Base-by-base conservation (phyloP, 78 protist species). In the Dictyostelium firmibasis region DNA sequence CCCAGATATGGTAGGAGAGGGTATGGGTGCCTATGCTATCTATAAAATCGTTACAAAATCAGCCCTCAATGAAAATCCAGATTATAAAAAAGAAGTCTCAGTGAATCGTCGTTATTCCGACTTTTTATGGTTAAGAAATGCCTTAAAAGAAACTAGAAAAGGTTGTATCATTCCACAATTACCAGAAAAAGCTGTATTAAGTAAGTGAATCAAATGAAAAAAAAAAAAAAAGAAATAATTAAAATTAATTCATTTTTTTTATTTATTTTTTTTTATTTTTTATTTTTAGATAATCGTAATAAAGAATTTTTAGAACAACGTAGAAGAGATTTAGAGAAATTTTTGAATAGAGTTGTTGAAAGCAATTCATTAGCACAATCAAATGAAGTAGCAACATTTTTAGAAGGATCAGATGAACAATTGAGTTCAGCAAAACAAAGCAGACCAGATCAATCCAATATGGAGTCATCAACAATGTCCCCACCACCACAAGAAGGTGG, bases 271-370 rank as follows among this genome's bases (percentile, higher is more conserved):
- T 16, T 50, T 57, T 57, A 57, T 57, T 57, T 20, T 57, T 50
- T 3, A 14, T 1, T 8, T 9, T 9, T 44, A 57, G 67, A 84
- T 77, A 85, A 86, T 41, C 86, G 86, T 70, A 92, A 92, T 72
- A 84, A 83, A 31, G 96, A 93, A 1, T 93, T 93, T 29, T 29
- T 93, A 25, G 96, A 93, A 85, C 27, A 25, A 33, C 47, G 96
- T 38, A 85, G 96, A 75, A 93, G 87, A 85, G 96, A 93, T 18
- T 75, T 93, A 77, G 96, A 93, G 35, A 93, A 84, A n/a, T 93
- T 93, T 84, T 75, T 93, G 29, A 83, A 83, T 43, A 78, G 96
- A 57, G 81, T 93, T 38, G 96, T 78, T 9, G 91, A 83, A 67
- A 81, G 50, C 53, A 87, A 85, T 53, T 43, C 86, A 72, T 82